A percentile compares a stretch with the other conserved stretches of the same genome.
phyloP scores from a whole-genome alignment of 2,329 filamentous ascomycete genomes.

The Knufia petricola region DNA sequence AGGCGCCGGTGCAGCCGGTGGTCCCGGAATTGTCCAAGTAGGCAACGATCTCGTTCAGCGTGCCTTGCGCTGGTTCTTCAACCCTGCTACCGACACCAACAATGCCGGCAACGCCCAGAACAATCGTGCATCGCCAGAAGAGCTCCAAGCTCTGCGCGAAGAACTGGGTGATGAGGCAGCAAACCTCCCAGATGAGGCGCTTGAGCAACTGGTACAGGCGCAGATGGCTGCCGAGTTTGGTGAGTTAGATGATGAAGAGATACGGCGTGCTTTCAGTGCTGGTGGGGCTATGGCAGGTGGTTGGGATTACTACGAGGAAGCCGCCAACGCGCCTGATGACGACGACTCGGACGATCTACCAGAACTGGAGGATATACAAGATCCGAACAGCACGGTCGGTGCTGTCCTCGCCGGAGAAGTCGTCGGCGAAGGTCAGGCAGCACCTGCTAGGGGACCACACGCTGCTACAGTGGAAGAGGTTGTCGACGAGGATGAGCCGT shows the following conservation, averaged over 20 bases:
- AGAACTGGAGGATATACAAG: slow-evolving; percentile 16
- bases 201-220: slow-evolving; percentile 17
- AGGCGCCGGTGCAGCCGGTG: slow-evolving; percentile 7
- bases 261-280: slow-evolving; percentile 11
- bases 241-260: slow-evolving; percentile 9
- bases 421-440: not conserved
- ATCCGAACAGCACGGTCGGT: not conserved
- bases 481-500: slow-evolving; percentile 18
- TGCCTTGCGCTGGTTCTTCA: slow-evolving; percentile 20
- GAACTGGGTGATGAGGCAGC: slow-evolving; percentile 13
- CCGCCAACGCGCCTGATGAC: slow-evolving; percentile 10
- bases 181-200: slow-evolving; percentile 15
- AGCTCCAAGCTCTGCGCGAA: slow-evolving; percentile 19
- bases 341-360: slow-evolving; percentile 18
- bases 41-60: slow-evolving; percentile 15
- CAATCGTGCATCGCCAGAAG: slow-evolving; percentile 12
- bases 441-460: slow-evolving; percentile 10
- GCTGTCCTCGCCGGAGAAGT: not conserved
- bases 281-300: slow-evolving; percentile 17
- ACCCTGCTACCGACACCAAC: slow-evolving; percentile 5
- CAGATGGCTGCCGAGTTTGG: slow-evolving; percentile 15
- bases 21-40: slow-evolving; percentile 13
- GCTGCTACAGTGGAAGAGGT: slow-evolving; percentile 21
- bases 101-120: slow-evolving; percentile 8
- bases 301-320: slow-evolving; percentile 21